Evolutionary conservation across 2,329 filamentous ascomycete genomes (phyloP).

Genomic region (Tolypocladium guangdongense): DNA sequence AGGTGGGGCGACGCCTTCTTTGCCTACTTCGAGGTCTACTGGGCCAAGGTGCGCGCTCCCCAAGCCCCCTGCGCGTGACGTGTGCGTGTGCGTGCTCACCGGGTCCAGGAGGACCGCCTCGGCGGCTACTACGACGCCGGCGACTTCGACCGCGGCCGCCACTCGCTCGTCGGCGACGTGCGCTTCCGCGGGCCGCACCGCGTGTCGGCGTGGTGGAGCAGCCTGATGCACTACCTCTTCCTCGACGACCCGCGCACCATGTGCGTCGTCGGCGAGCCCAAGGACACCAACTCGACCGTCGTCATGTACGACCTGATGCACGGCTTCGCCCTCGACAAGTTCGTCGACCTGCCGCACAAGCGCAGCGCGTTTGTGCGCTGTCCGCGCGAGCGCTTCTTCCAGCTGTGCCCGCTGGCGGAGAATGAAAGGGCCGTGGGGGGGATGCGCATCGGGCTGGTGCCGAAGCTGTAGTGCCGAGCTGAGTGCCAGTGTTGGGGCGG

Average conservation of each 20-base stretch:
- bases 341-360: conserved; percentile 63
- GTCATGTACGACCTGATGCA: conserved; percentile 66
- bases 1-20: conserved; percentile 61
- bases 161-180: conserved; percentile 48
- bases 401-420: conserved; percentile 48
- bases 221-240: conserved; percentile 51
- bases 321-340: conserved; percentile 61
- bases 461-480: conserved; percentile 32
- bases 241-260: conserved; percentile 48
- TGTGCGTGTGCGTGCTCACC: too few relatives aligned
- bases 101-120: conserved; percentile 38
- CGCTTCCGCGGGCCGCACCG: conserved; percentile 49
- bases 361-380: conserved; percentile 56
- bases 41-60: conserved; percentile 42
- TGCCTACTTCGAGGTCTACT: conserved; percentile 73
- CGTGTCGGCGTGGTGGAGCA: conserved; percentile 51
- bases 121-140: conserved; percentile 43
- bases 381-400: conserved; percentile 58
- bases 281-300: conserved; percentile 57
- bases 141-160: conserved; percentile 47
- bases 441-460: conserved; percentile 39
- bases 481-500: too few relatives aligned
- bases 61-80: too few relatives aligned
- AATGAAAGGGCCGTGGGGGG: conserved; percentile 45
- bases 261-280: conserved; percentile 57